Base-by-base conservation (phyloP, 2,329 filamentous ascomycete species). In the Phialocephala sp. region DNA sequence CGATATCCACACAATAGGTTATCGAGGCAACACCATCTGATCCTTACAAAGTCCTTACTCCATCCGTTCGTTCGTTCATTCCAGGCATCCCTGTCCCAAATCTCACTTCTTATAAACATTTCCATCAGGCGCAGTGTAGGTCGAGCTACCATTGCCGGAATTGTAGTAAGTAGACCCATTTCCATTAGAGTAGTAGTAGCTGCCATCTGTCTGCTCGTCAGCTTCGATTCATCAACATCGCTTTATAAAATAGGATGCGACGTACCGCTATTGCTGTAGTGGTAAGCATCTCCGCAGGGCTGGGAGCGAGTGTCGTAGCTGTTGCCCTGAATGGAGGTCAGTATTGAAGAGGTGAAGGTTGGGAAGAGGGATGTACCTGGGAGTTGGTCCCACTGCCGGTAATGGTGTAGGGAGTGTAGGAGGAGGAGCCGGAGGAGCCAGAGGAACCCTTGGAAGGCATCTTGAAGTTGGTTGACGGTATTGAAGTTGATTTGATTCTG, bases 151-250 rank as follows among this genome's bases (percentile, higher is more conserved):
- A 12, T 76, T 75, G 54, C 88, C 87, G 70, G 82, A 77, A 77
- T 90, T 89, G 82, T 91, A 79, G 79, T 92, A 92, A 45, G 85
- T 89, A 73, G 85, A 90, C 15, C 88, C 87, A 68, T 90, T 84
- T 55, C 87, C 78, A 79, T 91, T 92, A 75, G 84, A 85, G 79
- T 91, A 92, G 80, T 92, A 91, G 82, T 92, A 92, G 1, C 87
- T 90, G 43, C 89, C 88, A 71, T 91, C 74, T 24, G 84, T 86
- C 3, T 14, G 6, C 15, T 24, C 14, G 50, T 54, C 50, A 54
- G 50, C 50, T 62, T 47, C 39, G 2, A 9, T 11, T 5, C 66
- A 6, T 61, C 12, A 35, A 14, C 8, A 39, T 41, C 6, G 43
- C 0, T 50, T 15, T 47, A 54, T 24, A 56, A 11, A 20, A 11